Conservation (phyloP, 345 rosid species). For the Sisymbrium irio region DNA sequence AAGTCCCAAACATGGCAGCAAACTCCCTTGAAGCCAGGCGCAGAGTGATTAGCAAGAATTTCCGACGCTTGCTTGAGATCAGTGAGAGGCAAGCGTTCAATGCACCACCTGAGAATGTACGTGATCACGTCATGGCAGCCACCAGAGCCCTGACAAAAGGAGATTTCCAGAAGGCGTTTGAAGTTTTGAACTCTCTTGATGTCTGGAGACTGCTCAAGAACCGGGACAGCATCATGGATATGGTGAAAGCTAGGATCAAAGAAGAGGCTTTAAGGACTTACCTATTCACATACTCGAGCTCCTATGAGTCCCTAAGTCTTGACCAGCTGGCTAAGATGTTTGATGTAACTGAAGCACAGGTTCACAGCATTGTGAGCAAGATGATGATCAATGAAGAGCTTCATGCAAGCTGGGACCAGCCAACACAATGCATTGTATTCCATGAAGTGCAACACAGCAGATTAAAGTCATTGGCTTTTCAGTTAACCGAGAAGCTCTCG, state of each 20-base stretch:
- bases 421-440: slow-evolving; percentile 68
- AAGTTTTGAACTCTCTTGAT: slow-evolving; percentile 66
- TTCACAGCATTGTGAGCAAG: slow-evolving; percentile 71
- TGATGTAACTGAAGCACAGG: slow-evolving; percentile 57
- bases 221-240: slow-evolving; percentile 53
- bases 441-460: slow-evolving; percentile 69
- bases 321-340: slow-evolving; percentile 76
- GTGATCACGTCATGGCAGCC: slow-evolving; percentile 94
- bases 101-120: slow-evolving; percentile 81
- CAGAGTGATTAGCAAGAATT: slow-evolving; percentile 79
- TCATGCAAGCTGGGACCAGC: slow-evolving; percentile 89
- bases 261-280: slow-evolving; percentile 86
- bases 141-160: slow-evolving; percentile 77
- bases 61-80: slow-evolving; percentile 72
- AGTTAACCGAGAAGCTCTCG: slow-evolving; percentile 72
- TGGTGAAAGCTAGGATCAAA: slow-evolving; percentile 79
- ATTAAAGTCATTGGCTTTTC: slow-evolving; percentile 77
- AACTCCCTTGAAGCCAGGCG: slow-evolving; percentile 60
- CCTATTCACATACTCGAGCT: slow-evolving; percentile 62
- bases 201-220: slow-evolving; percentile 76
- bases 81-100: slow-evolving; percentile 82
- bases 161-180: slow-evolving; percentile 63
- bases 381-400: slow-evolving; percentile 65
- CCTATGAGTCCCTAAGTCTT: slow-evolving; percentile 63
- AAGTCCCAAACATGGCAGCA: slow-evolving; percentile 93